These are phyloP conservation scores for Xylariaceae sp. DNA, from an alignment of 2,329 filamentous ascomycete genomes.

Conservation along the genomic window DNA sequence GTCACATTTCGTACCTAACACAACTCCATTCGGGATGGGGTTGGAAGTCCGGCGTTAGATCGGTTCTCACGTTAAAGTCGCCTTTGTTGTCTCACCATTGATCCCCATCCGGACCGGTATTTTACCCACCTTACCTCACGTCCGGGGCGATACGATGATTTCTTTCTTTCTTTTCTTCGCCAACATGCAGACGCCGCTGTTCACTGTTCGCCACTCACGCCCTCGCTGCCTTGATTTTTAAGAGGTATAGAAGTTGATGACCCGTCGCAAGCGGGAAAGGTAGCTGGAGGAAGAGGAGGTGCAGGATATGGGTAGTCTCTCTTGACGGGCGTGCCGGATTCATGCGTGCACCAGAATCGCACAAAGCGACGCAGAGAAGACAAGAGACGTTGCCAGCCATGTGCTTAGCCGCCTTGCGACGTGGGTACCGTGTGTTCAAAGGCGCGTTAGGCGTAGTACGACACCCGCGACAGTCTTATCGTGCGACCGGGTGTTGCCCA, in stretches of 20 bases:
- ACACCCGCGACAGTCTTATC: neutral
- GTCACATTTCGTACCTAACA: conserved; percentile 26
- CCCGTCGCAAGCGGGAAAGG: neutral
- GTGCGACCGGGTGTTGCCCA: neutral
- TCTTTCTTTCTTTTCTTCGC: neutral
- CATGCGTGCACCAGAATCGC: neutral
- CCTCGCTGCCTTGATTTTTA: conserved; percentile 12
- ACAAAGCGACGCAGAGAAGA: conserved; percentile 4
- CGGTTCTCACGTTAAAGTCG: conserved; percentile 22
- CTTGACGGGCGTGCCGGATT: neutral
- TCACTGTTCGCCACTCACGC: conserved; percentile 1
- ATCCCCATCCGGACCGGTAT: conserved; percentile 13
- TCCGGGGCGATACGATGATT: conserved; percentile 1
- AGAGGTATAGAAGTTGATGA: conserved; percentile 8
- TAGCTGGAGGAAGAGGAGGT: neutral
- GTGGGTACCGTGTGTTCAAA: neutral
- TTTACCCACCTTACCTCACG: conserved; percentile 14
- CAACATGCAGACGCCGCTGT: neutral
- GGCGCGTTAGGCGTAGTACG: conserved; percentile 4
- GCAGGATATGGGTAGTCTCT: neutral
- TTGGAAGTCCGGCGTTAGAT: conserved; percentile 28
- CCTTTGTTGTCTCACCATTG: conserved; percentile 21
- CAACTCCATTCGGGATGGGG: conserved; percentile 24
- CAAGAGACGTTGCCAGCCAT: conserved; percentile 6
- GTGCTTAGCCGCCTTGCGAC: conserved; percentile 11